Base-by-base conservation (phyloP, 495 filamentous ascomycete genomes). In the Aspergillus affinis region DNA sequence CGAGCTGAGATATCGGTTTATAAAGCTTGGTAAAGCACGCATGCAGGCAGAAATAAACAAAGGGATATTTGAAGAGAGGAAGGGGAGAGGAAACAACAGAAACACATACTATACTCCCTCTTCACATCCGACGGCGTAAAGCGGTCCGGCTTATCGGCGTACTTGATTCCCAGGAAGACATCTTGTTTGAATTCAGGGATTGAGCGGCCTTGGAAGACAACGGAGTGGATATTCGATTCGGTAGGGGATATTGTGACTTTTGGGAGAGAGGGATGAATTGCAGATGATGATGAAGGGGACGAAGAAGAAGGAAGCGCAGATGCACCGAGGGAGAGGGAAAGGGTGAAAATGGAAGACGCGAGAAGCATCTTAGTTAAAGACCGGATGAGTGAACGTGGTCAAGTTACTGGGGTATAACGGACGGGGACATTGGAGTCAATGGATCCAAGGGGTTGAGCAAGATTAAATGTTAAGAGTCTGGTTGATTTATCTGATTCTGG, bases 101-200 rank as follows among this genome's bases (percentile, higher is more conserved):
- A 26, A 26, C 2, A 26, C 23, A 26, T 26, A 6, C 44, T 29
- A 48, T 74, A 76, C 8, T 7, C 26, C 3, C 57, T 62, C 48
- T 74, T 74, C 46, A 73, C 49, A 9, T 60, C 29, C 2, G 71
- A 61, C 4, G 67, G 67, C 0, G 70, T 73, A 55, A 76, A 76
- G 8, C 71, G 68, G 3, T 49, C 46, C 10, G 71, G 71, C 51
- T 73, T 13, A 19, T 73, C 61, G 18, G 73, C 71, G 53, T 70
- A 76, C 36, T 74, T 76, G 46, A 76, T 69, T 17, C 73, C 71
- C 6, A 76, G 62, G 52, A 76, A 74, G 1, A 72, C 20, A 19
- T 74, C 67, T 23, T 76, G 73, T 26, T 67, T 36, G 48, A 73
- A 73, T 23, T 73, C 68, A 8, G 68, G 64, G 29, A 73, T 54